Evolutionary conservation across 257 asterid genomes (phyloP).

Genomic region (Paulownia fortunei): DNA sequence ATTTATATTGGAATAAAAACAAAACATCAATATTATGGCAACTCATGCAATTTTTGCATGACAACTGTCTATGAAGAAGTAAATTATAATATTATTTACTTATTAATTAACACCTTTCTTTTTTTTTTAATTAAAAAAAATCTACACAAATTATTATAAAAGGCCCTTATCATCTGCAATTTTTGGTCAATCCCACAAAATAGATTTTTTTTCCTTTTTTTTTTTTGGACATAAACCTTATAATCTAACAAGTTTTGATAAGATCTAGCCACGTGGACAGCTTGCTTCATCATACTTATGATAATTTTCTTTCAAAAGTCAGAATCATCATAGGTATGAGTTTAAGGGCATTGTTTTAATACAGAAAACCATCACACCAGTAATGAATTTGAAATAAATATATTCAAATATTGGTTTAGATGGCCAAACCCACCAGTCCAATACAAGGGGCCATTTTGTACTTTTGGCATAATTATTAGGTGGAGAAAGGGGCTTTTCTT

Average conservation of each 20-base stretch:
- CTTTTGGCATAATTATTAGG: slow-evolving; percentile 31
- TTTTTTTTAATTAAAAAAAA: not conserved
- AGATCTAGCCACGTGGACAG: slow-evolving; percentile 63
- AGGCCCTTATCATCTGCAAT: slow-evolving; percentile 8
- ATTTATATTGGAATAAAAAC: slow-evolving; percentile 17
- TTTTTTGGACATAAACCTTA: slow-evolving; percentile 4
- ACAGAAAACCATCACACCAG: slow-evolving; percentile 35
- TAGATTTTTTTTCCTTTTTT: not conserved
- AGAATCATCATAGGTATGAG: slow-evolving; percentile 17
- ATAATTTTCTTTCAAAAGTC: slow-evolving; percentile 26
- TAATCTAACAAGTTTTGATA: slow-evolving; percentile 34
- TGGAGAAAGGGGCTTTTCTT: not conserved
- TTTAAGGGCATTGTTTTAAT: slow-evolving; percentile 19
- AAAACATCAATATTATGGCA: slow-evolving; percentile 50
- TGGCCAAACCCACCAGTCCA: slow-evolving; percentile 42
- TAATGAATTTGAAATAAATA: slow-evolving; percentile 27
- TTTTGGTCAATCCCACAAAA: slow-evolving; percentile 31
- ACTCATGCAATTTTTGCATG: slow-evolving; percentile 39
- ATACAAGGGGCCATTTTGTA: slow-evolving; percentile 6
- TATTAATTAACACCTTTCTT: not conserved
- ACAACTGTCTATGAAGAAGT: slow-evolving; percentile 47
- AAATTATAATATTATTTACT: slow-evolving; percentile 19
- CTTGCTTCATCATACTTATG: slow-evolving; percentile 29
- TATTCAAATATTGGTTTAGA: slow-evolving; percentile 36
- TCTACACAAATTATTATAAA: not conserved